A percentile compares a stretch with the other conserved stretches of the same genome.
These are phyloP conservation scores for Puccinia coronata DNA, from an alignment of 1,284 basidiomycete species.

Conservation along the genomic window DNA sequence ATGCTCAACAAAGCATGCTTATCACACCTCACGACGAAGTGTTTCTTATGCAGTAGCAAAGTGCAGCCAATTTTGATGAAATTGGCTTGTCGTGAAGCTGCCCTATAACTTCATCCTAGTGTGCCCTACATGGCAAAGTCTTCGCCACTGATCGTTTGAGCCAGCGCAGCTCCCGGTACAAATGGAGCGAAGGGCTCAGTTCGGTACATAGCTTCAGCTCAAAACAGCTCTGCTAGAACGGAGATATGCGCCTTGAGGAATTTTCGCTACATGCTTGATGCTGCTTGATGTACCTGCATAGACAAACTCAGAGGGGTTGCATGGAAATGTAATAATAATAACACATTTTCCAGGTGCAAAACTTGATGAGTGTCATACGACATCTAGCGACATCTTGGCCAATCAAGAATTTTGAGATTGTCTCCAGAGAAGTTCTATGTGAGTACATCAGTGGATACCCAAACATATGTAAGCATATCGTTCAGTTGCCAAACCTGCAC, in stretches of 20 bases:
- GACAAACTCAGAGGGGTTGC: not conserved
- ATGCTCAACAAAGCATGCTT: no score
- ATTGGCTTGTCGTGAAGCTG: no score
- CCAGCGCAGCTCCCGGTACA: no score
- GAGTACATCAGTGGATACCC: not conserved
- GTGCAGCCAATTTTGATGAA: no score
- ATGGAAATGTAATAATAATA: not conserved
- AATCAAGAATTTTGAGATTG: not conserved
- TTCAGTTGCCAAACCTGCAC: not conserved
- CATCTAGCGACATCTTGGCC: not conserved
- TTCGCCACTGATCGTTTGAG: no score
- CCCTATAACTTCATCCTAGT: no score
- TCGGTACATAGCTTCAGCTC: not conserved
- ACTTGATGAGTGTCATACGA: not conserved
- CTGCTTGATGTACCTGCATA: not conserved
- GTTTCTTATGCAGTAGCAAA: no score
- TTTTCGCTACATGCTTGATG: no score
- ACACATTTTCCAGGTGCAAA: not conserved
- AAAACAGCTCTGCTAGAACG: conserved; percentile 2
- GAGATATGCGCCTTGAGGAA: not conserved
- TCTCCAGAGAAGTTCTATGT: conserved; percentile 7
- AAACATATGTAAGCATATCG: not conserved
- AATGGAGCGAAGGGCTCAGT: no score
- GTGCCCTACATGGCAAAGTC: no score
- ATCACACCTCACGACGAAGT: no score